Evolutionary conservation across 306 rosid genomes (phyloP).

Genomic region (Trifolium pratense): DNA sequence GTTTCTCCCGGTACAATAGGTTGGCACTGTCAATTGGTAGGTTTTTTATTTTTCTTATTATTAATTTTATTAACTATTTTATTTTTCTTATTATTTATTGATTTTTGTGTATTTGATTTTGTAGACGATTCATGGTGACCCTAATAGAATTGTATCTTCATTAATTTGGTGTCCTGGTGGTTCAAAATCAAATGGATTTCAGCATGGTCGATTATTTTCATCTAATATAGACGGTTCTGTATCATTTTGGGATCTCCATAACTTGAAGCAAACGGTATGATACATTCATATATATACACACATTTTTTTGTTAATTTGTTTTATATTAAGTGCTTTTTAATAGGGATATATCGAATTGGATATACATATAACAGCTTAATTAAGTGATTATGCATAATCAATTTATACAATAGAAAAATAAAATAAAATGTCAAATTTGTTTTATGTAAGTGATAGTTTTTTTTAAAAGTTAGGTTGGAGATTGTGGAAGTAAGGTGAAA

Average conservation of each 20-base stretch:
- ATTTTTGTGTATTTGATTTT: background rate
- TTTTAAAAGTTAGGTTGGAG: background rate
- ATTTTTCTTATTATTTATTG: background rate
- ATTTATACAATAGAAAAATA: background rate
- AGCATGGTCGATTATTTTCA: slow-evolving; percentile 78
- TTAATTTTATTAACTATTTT: background rate
- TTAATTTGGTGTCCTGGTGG: slow-evolving; percentile 81
- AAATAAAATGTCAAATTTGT: background rate
- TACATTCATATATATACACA: background rate
- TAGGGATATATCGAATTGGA: background rate
- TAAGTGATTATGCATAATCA: background rate
- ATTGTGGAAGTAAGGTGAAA: background rate
- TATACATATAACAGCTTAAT: background rate
- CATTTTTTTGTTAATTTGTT: background rate
- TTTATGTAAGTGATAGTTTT: background rate
- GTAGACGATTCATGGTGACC: slow-evolving; percentile 84
- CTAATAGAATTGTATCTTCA: slow-evolving; percentile 67
- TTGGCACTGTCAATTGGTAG: slow-evolving; percentile 97
- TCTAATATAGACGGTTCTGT: slow-evolving; percentile 83
- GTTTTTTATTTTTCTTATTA: background rate
- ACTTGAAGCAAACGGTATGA: slow-evolving; percentile 76
- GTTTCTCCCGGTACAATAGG: slow-evolving; percentile 93
- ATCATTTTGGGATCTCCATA: slow-evolving; percentile 81
- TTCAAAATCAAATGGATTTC: slow-evolving; percentile 41
- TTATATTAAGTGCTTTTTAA: background rate